Percentiles rank a stretch among this genome's conserved stretches.
Conservation (phyloP, 352 stramenopile genomes). For the Globisporangium canariense region DNA sequence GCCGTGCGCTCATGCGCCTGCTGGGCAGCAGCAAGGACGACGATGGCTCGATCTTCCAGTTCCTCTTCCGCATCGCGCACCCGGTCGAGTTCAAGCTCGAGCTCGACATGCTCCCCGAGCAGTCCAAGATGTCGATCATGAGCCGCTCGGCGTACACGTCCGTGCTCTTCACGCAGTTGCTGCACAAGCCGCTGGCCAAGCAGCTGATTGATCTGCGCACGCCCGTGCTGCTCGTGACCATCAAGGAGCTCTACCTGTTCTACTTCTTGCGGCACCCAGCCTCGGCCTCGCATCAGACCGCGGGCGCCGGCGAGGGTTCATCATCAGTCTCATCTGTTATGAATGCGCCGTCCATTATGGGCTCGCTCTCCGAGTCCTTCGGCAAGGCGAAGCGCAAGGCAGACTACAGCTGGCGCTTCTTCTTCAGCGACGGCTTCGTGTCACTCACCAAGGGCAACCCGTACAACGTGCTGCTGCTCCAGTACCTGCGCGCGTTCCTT, state of each 20-base stretch:
- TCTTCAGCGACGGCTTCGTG: constrained; percentile 58
- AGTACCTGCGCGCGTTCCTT: constrained; percentile 81
- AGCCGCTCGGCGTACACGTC: constrained; percentile 61
- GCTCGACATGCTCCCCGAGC: constrained; percentile 73
- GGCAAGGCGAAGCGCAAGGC: constrained; percentile 42
- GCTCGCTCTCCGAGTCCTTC: constrained; percentile 51
- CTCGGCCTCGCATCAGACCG: constrained; percentile 61
- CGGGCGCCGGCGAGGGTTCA: constrained; percentile 3
- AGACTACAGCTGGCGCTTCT: constrained; percentile 71
- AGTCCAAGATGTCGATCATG: constrained; percentile 78
- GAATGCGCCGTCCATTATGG: constrained; percentile 31
- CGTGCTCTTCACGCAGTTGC: constrained; percentile 75
- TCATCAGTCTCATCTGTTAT: background rate
- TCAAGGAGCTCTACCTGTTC: constrained; percentile 83
- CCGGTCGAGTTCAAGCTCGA: constrained; percentile 81
- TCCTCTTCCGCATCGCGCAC: constrained; percentile 73
- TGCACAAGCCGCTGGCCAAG: constrained; percentile 79
- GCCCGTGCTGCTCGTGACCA: constrained; percentile 77
- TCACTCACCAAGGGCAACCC: constrained; percentile 69
- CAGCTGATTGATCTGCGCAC: constrained; percentile 71
- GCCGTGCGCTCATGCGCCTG: constrained; percentile 53
- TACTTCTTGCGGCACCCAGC: constrained; percentile 82
- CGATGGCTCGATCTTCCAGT: constrained; percentile 74
- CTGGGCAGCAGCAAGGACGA: constrained; percentile 60
- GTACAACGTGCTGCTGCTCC: constrained; percentile 82